A percentile compares a stretch with the other conserved stretches of the same genome.
Conservation (phyloP, 768 basidiomycete species). For the Suillus plorans region DNA sequence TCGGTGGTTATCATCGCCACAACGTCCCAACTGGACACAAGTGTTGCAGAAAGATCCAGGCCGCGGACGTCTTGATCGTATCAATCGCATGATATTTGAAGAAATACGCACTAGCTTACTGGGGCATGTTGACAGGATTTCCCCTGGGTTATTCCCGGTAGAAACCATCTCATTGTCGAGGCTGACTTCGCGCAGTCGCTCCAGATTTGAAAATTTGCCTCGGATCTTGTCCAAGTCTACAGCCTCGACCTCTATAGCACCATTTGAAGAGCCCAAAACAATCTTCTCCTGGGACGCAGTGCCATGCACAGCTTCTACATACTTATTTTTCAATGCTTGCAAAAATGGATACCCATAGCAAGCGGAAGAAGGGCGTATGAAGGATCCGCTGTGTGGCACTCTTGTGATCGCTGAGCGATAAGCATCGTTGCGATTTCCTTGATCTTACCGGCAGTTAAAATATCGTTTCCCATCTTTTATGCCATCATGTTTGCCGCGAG, state of each 20-base stretch:
- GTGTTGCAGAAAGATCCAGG: conserved; percentile 77
- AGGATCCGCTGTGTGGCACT: conserved; percentile 66
- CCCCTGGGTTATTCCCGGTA: conserved; percentile 46
- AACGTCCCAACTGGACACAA: conserved; percentile 69
- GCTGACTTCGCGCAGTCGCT: conserved; percentile 73
- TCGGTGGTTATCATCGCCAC: conserved; percentile 63
- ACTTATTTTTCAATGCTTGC: conserved; percentile 72
- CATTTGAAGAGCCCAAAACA: conserved; percentile 77
- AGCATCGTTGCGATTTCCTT: conserved; percentile 7
- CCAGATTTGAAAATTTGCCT: conserved; percentile 63
- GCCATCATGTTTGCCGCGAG: conserved; percentile 87
- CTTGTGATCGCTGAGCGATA: conserved; percentile 37
- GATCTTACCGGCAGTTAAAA: conserved; percentile 70
- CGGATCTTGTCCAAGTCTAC: conserved; percentile 80
- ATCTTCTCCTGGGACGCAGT: conserved; percentile 57
- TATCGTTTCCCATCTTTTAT: conserved; percentile 73
- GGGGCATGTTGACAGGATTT: conserved; percentile 58
- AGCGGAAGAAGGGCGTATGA: conserved; percentile 66
- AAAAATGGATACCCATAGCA: conserved; percentile 71
- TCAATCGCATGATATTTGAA: conserved; percentile 15
- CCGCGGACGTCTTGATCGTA: conserved; percentile 61
- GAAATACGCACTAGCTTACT: conserved; percentile 47
- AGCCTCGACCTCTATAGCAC: conserved; percentile 84
- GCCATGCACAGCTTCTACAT: conserved; percentile 64
- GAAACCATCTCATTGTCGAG: conserved; percentile 70